These are phyloP conservation scores for Cyclostephanos invisitatus DNA, from an alignment of 108 stramenopile species.

Conservation along the genomic window DNA sequence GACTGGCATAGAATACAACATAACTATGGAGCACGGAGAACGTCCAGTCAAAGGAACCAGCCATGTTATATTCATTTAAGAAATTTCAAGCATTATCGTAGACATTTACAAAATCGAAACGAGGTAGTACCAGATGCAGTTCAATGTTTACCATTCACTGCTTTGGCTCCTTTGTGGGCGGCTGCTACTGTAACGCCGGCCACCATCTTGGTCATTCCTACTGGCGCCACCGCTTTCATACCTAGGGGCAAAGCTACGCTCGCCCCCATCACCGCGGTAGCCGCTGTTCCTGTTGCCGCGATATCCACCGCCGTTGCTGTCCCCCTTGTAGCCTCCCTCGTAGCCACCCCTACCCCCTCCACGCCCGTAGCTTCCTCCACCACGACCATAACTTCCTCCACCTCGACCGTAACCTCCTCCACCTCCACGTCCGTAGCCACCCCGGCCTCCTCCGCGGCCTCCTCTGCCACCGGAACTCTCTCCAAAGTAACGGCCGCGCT, in stretches of 20 bases:
- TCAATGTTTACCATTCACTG: constrained; percentile 14
- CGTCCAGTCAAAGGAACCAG: too few species aligned
- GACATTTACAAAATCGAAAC: not conserved
- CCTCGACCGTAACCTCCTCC: constrained; percentile 22
- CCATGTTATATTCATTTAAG: not conserved
- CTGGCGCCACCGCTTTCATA: constrained; percentile 15
- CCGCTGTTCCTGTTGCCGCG: constrained; percentile 18
- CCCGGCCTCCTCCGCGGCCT: constrained; percentile 57
- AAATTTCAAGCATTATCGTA: not conserved
- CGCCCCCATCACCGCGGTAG: constrained; percentile 9
- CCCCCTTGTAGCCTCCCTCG: constrained; percentile 7
- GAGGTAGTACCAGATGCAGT: not conserved
- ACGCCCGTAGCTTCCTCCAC: constrained; percentile 20
- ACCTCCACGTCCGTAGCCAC: constrained; percentile 44
- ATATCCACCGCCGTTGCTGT: constrained; percentile 15
- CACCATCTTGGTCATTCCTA: constrained; percentile 15
- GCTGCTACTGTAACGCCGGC: constrained; percentile 6
- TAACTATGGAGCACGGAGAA: too few species aligned
- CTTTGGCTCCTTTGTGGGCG: constrained; percentile 1
- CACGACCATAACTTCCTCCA: constrained; percentile 21
- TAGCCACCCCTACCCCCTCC: constrained; percentile 16
- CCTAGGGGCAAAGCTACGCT: constrained; percentile 18
- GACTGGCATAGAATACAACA: not conserved
- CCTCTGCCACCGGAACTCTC: constrained; percentile 38
- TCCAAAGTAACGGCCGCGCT: constrained; percentile 77